Conservation (phyloP, 2,329 filamentous ascomycete genomes). For the Aureobasidium vineae region DNA sequence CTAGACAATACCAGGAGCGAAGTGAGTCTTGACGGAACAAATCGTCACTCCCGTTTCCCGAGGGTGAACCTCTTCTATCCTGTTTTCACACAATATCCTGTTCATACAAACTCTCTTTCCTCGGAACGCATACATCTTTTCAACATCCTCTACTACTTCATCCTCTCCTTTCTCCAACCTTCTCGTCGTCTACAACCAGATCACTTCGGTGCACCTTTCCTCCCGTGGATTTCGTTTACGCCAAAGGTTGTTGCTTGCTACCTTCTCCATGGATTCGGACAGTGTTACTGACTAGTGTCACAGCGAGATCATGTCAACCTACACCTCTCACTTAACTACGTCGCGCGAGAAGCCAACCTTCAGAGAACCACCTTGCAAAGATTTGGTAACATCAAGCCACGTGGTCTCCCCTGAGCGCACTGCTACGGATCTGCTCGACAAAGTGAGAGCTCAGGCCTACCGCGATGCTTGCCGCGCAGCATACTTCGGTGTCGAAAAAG, state of each 20-base stretch:
- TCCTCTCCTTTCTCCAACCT: background rate
- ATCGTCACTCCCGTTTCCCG: background rate
- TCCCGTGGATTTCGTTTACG: background rate
- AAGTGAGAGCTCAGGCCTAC: background rate
- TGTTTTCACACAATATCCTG: background rate
- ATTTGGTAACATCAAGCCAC: background rate
- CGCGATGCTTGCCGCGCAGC: constrained; percentile 31
- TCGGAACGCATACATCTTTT: background rate
- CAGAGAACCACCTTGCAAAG: background rate
- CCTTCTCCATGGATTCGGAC: background rate
- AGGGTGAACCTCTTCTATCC: background rate
- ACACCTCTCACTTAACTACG: background rate
- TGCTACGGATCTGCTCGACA: background rate
- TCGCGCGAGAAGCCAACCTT: background rate
- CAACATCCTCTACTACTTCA: background rate
- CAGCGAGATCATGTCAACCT: background rate
- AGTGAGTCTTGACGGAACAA: background rate
- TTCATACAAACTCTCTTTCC: background rate
- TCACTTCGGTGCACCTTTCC: background rate
- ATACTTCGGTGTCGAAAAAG: constrained; percentile 50
- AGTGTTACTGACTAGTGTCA: background rate
- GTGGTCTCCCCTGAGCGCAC: background rate
- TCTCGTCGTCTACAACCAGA: background rate
- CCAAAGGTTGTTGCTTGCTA: background rate
- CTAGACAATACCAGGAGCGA: background rate